Conservation (phyloP, 1,139 yeast species). For the Trichomonascaceae sp. region DNA sequence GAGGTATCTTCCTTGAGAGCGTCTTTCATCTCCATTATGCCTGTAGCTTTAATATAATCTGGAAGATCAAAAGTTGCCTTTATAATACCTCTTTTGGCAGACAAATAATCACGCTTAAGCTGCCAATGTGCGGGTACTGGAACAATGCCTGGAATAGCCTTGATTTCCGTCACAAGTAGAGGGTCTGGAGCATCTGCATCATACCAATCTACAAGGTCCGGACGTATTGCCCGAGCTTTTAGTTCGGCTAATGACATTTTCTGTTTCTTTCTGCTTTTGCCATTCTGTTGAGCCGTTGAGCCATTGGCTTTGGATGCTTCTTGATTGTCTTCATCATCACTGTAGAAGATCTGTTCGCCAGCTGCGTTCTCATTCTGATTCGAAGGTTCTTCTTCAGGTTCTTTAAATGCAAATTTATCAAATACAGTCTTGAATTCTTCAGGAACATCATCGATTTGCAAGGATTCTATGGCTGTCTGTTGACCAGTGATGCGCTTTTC, state of each 20-base stretch:
- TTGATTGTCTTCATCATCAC: constrained; percentile 28
- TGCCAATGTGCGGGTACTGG: constrained; percentile 88
- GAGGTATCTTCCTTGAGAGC: constrained; percentile 44
- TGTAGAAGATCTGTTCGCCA: constrained; percentile 28
- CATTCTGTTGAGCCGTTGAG: constrained; percentile 15
- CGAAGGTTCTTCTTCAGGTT: constrained; percentile 9
- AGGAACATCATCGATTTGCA: constrained; percentile 5
- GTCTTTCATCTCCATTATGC: constrained; percentile 82
- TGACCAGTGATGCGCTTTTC: constrained; percentile 10
- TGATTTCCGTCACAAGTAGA: constrained; percentile 53
- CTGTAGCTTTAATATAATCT: constrained; percentile 70
- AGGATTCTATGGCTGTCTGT: not conserved
- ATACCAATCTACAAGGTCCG: constrained; percentile 78
- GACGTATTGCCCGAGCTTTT: constrained; percentile 53
- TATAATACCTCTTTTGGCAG: constrained; percentile 65
- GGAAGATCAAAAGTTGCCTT: constrained; percentile 75
- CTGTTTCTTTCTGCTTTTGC: constrained; percentile 43
- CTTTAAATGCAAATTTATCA: constrained; percentile 12
- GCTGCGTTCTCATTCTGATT: constrained; percentile 13
- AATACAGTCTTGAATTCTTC: constrained; percentile 6
- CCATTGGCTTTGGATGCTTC: constrained; percentile 13
- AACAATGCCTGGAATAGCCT: constrained; percentile 59
- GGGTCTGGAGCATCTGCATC: constrained; percentile 88
- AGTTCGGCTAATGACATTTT: constrained; percentile 65
- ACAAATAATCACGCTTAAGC: constrained; percentile 68